phyloP scores from a whole-genome alignment of 2,329 filamentous ascomycete species.

The Phialocephala sp. region DNA sequence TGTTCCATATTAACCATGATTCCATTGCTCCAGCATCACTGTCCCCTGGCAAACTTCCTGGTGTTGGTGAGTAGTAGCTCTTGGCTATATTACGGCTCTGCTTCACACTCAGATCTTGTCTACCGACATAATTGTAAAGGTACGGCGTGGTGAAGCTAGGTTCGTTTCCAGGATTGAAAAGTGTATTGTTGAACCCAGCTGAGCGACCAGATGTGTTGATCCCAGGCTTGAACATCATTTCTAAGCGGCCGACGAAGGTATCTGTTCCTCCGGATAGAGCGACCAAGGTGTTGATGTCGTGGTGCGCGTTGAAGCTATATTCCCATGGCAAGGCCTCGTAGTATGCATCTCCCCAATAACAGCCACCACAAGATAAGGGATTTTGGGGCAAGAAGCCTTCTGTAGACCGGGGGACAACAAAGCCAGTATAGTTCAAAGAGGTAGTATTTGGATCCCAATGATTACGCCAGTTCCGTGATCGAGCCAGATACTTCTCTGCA shows the following conservation, averaged over 20 bases:
- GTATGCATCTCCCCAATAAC: conserved; percentile 59
- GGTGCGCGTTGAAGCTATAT: conserved; percentile 62
- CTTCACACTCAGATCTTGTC: conserved; percentile 65
- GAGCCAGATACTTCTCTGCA: conserved; percentile 62
- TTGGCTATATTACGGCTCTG: conserved; percentile 63
- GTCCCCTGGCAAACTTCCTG: conserved; percentile 68
- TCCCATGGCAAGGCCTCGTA: conserved; percentile 59
- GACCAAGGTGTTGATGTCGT: conserved; percentile 58
- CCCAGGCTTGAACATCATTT: conserved; percentile 55
- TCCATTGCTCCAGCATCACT: conserved; percentile 74
- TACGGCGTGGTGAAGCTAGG: conserved; percentile 66
- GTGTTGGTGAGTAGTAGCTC: conserved; percentile 59
- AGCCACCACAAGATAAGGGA: conserved; percentile 55
- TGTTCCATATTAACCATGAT: conserved; percentile 70
- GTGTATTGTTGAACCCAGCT: conserved; percentile 63
- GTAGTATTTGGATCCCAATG: conserved; percentile 68
- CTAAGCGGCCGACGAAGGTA: conserved; percentile 54
- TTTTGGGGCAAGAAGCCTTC: conserved; percentile 54
- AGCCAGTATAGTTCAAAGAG: conserved; percentile 66
- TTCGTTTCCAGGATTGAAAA: conserved; percentile 60
- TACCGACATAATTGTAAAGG: conserved; percentile 69
- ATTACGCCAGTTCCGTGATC: conserved; percentile 74
- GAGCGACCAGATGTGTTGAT: conserved; percentile 52
- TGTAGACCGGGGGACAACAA: conserved; percentile 64
- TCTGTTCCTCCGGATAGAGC: conserved; percentile 52